Evolutionary conservation across 2,329 filamentous ascomycete species (phyloP).

Genomic region (Hyphodiscus sp.): DNA sequence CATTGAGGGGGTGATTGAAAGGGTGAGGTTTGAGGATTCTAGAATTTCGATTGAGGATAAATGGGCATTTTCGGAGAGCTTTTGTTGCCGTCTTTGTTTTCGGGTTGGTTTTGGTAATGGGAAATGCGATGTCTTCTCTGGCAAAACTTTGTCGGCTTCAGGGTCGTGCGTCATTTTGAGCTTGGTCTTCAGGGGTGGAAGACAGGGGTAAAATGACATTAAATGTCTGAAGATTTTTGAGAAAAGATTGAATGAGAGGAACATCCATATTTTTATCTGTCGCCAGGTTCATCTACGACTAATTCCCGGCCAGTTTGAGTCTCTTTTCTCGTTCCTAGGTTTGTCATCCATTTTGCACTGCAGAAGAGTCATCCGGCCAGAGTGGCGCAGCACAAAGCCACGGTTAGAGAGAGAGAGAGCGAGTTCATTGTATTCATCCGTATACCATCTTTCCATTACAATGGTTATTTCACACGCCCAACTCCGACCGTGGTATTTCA

Average conservation of each 20-base stretch:
- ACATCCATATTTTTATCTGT: not conserved
- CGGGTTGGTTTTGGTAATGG: not conserved
- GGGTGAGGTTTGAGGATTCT: not conserved
- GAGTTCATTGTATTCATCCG: not conserved
- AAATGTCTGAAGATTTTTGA: not conserved
- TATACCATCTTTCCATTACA: not conserved
- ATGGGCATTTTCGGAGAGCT: not conserved
- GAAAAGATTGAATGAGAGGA: not conserved
- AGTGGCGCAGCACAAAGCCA: not conserved
- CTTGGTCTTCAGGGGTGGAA: not conserved
- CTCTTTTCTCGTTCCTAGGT: not conserved
- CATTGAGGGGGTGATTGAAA: constrained; percentile 9
- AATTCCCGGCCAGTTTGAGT: not conserved
- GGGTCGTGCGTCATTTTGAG: not conserved
- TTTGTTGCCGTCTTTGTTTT: not conserved
- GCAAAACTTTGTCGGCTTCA: too few relatives aligned
- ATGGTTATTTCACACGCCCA: not conserved
- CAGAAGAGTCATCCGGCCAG: not conserved
- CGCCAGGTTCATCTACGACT: not conserved
- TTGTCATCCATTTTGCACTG: not conserved
- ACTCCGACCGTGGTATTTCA: not conserved
- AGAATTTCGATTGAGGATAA: not conserved
- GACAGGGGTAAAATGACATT: not conserved
- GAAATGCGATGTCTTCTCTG: not conserved
- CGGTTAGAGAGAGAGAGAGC: not conserved